Percentiles rank a stretch among this genome's conserved stretches.
phyloP scores from a whole-genome alignment of 179 eudicot species.

The Kewa caespitosa region DNA sequence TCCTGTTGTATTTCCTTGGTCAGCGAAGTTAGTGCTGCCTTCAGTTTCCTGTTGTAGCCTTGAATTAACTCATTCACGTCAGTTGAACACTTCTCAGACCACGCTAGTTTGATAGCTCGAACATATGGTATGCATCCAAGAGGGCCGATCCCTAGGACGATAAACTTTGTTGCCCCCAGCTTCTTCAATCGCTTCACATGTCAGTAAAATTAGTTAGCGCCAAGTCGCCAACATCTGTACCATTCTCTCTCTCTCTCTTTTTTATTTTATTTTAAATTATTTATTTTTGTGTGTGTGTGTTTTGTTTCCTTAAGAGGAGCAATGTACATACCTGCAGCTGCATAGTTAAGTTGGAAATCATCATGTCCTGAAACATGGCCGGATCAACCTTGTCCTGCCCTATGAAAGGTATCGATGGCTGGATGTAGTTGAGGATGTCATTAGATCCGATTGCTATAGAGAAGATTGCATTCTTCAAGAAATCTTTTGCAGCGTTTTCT shows the following conservation, averaged over 20 bases:
- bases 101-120: constrained; percentile 39
- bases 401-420: constrained; percentile 39
- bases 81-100: constrained; percentile 34
- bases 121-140: constrained; percentile 65
- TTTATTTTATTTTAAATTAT: too few relatives aligned
- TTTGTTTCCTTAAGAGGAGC: background rate
- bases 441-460: constrained; percentile 59
- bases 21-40: constrained; percentile 21
- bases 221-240: too few relatives aligned
- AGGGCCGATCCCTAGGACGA: constrained; percentile 57
- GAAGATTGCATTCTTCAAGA: constrained; percentile 40
- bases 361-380: constrained; percentile 38
- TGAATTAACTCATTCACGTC: constrained; percentile 41
- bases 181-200: constrained; percentile 42
- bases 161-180: constrained; percentile 54
- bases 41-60: constrained; percentile 51
- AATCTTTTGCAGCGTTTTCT: constrained; percentile 30
- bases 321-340: constrained; percentile 58
- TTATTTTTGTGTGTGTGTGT: too few relatives aligned
- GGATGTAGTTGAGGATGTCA: constrained; percentile 53
- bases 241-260: background rate
- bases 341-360: constrained; percentile 56
- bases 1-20: constrained; percentile 38
- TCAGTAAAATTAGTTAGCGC: background rate
- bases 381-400: constrained; percentile 38